phyloP scores from a whole-genome alignment of 176 grass and related monocot species.

The Sorghum bicolor region Sorghum_bicolor_NCBIv3 NC_012873.2:59577001-59577500 shows the following conservation, averaged over 20 bases:
- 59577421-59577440: slow-evolving; percentile 41
- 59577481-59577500: slow-evolving; percentile 11
- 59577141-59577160: not conserved
- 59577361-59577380: slow-evolving; percentile 53
- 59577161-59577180: not conserved
- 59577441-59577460: slow-evolving; percentile 39
- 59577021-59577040: not conserved
- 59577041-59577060: not conserved
- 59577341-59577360: slow-evolving; percentile 56
- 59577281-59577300: slow-evolving; percentile 31
- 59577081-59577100: not conserved
- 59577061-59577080: not conserved
- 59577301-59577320: slow-evolving; percentile 46
- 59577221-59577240: not conserved
- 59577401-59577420: not conserved
- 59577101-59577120: not conserved
- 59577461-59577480: slow-evolving; percentile 55
- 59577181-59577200: slow-evolving; percentile 15
- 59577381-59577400: slow-evolving; percentile 40
- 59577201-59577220: not conserved
- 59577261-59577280: slow-evolving; percentile 36
- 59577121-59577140: not conserved
- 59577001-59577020: slow-evolving; percentile 45
- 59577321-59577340: slow-evolving; percentile 48
- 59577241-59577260: slow-evolving; percentile 33